Percentiles rank a stretch among this genome's conserved stretches.
Evolutionary conservation across 192 early-diverging fungal genomes (phyloP).

Genomic region (Dispira simplex): DNA sequence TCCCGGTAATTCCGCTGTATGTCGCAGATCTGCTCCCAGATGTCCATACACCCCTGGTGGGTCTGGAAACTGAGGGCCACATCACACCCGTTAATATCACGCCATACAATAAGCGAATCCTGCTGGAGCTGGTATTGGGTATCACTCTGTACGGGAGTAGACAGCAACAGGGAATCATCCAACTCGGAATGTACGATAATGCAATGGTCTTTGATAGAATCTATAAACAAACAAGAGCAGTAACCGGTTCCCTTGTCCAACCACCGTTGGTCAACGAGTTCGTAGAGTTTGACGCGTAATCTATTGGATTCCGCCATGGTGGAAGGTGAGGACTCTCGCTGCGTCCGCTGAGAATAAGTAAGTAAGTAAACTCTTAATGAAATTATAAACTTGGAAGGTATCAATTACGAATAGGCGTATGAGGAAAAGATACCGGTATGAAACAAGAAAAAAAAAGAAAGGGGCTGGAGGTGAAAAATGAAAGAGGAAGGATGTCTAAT

Average conservation of each 20-base stretch:
- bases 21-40: constrained; percentile 40
- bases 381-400: neutral
- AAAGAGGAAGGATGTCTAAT: neutral
- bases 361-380: neutral
- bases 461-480: neutral
- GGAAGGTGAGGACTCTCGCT: neutral
- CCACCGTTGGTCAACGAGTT: neutral
- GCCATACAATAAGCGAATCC: neutral
- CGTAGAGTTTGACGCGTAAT: neutral
- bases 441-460: neutral
- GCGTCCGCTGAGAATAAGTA: neutral
- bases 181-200: neutral
- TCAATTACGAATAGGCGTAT: neutral
- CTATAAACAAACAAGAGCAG: neutral
- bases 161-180: neutral
- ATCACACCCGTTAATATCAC: constrained; percentile 33
- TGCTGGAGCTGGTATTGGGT: neutral
- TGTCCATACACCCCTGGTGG: constrained; percentile 64
- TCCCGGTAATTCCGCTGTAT: constrained; percentile 11
- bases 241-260: neutral
- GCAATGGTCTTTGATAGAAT: constrained; percentile 1
- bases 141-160: neutral
- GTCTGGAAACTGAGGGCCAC: constrained; percentile 90
- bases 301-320: neutral
- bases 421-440: neutral